Evolutionary conservation across 2,329 filamentous ascomycete genomes (phyloP).

Genomic region (Diaporthe caulivora): DNA sequence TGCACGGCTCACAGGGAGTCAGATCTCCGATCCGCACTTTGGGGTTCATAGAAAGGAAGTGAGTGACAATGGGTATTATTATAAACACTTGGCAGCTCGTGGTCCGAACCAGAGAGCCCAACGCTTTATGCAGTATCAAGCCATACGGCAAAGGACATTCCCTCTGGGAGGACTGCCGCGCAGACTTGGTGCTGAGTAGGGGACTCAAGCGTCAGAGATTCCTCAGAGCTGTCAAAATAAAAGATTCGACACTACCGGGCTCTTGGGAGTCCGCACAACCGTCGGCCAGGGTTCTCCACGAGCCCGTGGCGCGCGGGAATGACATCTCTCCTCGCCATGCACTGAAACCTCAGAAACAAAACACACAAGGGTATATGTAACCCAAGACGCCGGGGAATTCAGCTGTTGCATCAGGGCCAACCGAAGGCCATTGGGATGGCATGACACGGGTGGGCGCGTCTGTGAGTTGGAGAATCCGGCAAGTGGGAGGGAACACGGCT

Average conservation of each 20-base stretch:
- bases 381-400: neutral
- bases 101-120: neutral
- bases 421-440: neutral
- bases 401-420: neutral
- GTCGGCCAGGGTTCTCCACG: neutral
- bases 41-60: neutral
- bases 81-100: too few species aligned
- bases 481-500: slow-evolving; percentile 3
- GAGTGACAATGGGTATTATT: neutral
- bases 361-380: neutral
- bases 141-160: neutral
- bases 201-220: neutral
- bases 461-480: neutral
- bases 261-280: neutral
- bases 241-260: neutral
- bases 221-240: neutral
- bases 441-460: neutral
- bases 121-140: neutral
- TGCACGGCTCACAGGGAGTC: neutral
- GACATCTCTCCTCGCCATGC: neutral
- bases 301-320: neutral
- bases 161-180: too few species aligned
- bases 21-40: too few species aligned
- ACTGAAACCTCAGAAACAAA: neutral
- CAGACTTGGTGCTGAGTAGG: too few species aligned